Conservation (phyloP, 805 yeast species). For the Suhomyces kilbournensis region DNA sequence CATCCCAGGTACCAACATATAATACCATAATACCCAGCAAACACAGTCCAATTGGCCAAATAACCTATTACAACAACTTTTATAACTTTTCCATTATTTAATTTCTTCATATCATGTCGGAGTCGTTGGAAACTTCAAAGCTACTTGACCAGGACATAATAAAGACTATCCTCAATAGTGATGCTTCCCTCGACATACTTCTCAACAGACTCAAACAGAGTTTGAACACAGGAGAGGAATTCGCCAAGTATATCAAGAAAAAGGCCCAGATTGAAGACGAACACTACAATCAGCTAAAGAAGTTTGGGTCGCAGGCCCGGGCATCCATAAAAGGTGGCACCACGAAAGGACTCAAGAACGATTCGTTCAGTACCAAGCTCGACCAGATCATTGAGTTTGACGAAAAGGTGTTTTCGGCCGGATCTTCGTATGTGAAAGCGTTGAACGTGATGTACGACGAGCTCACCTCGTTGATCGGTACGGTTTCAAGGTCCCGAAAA, state of each 20-base stretch:
- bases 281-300: slow-evolving; percentile 68
- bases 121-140: slow-evolving; percentile 4
- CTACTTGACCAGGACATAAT: slow-evolving; percentile 47
- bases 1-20: not conserved
- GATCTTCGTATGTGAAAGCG: slow-evolving; percentile 73
- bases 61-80: too few species aligned
- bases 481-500: slow-evolving; percentile 73
- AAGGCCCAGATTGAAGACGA: slow-evolving; percentile 78
- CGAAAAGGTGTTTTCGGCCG: slow-evolving; percentile 67
- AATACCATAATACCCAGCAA: not conserved
- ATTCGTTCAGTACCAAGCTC: slow-evolving; percentile 64
- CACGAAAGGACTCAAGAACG: slow-evolving; percentile 47
- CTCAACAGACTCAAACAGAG: slow-evolving; percentile 75
- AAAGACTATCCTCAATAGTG: slow-evolving; percentile 56
- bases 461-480: slow-evolving; percentile 62
- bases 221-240: slow-evolving; percentile 79
- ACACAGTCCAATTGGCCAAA: not conserved
- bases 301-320: slow-evolving; percentile 59
- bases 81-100: too few species aligned
- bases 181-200: slow-evolving; percentile 71
- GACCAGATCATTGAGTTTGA: slow-evolving; percentile 73
- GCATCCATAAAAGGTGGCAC: slow-evolving; percentile 41
- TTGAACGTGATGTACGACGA: slow-evolving; percentile 86
- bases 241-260: slow-evolving; percentile 72
- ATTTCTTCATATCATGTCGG: not conserved